Conservation (phyloP, 2,329 filamentous ascomycete species). For the Trichoderma harzianum region DNA sequence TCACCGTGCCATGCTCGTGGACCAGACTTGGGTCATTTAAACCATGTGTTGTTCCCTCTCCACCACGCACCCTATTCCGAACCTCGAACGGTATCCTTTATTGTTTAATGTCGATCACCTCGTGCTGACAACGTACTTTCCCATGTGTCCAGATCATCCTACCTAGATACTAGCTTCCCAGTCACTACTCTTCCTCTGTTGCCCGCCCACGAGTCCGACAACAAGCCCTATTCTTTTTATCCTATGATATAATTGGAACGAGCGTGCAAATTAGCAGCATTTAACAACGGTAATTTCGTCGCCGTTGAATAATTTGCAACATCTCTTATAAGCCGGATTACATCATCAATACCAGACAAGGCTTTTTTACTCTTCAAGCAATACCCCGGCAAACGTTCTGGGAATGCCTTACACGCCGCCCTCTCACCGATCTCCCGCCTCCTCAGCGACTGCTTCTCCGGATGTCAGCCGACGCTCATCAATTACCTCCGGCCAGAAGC, state of each 20-base stretch:
- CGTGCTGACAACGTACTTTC: constrained; percentile 19
- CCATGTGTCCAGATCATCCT: background rate
- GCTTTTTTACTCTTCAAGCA: background rate
- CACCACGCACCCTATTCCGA: background rate
- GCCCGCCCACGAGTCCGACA: background rate
- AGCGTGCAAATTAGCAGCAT: background rate
- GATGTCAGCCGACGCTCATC: constrained; percentile 58
- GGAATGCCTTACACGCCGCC: constrained; percentile 89
- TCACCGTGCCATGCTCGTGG: background rate
- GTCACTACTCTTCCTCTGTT: background rate
- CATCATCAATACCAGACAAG: background rate
- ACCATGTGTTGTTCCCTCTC: background rate
- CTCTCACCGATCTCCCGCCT: constrained; percentile 60
- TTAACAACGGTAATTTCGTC: background rate
- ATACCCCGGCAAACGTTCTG: constrained; percentile 23
- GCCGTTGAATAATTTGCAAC: constrained; percentile 1
- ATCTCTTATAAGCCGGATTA: background rate
- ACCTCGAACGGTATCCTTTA: background rate
- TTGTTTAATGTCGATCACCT: background rate
- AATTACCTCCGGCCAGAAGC: constrained; percentile 47
- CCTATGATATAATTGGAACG: constrained; percentile 16
- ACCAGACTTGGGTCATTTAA: background rate
- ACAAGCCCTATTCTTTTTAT: background rate
- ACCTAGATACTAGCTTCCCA: constrained; percentile 13
- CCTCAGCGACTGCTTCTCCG: constrained; percentile 56